Percentiles rank a stretch among this genome's conserved stretches.
These are phyloP conservation scores for Saturnispora diversa DNA, from an alignment of 805 yeast species.

Conservation along the genomic window DNA sequence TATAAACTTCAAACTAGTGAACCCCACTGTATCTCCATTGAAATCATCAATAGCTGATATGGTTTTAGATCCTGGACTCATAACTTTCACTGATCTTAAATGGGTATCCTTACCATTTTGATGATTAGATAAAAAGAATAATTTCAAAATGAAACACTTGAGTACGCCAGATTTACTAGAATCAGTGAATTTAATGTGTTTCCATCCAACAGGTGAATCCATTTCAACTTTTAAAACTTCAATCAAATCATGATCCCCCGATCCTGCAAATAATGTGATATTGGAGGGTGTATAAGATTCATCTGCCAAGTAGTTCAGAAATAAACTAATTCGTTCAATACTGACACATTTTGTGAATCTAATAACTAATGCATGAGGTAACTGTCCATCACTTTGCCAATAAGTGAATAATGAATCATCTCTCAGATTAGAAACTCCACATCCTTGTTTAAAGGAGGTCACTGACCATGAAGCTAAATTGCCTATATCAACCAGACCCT, in stretches of 20 bases:
- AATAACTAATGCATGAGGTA: conserved; percentile 76
- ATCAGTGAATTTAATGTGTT: conserved; percentile 50
- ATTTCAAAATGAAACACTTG: conserved; percentile 57
- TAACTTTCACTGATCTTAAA: conserved; percentile 62
- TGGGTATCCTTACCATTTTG: conserved; percentile 97
- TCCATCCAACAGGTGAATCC: conserved; percentile 73
- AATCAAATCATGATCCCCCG: conserved; percentile 67
- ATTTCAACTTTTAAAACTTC: conserved; percentile 56
- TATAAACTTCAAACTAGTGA: conserved; percentile 27
- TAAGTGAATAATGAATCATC: conserved; percentile 63
- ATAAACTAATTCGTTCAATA: conserved; percentile 60
- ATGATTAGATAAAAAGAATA: conserved; percentile 66
- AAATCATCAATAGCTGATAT: conserved; percentile 20
- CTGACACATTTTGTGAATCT: conserved; percentile 73
- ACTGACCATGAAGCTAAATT: conserved; percentile 78
- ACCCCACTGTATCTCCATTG: conserved; percentile 23
- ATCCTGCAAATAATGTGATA: conserved; percentile 60
- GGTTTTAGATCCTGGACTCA: conserved; percentile 33
- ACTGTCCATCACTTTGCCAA: conserved; percentile 95
- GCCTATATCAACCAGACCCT: conserved; percentile 67
- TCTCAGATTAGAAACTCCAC: conserved; percentile 61
- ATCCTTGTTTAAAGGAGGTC: conserved; percentile 66
- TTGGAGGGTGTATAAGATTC: conserved; percentile 89
- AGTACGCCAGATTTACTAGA: conserved; percentile 48
- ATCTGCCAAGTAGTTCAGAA: conserved; percentile 61